These are phyloP conservation scores for Quercus engelmannii DNA, from an alignment of 306 rosid species.

Conservation along the genomic window DNA sequence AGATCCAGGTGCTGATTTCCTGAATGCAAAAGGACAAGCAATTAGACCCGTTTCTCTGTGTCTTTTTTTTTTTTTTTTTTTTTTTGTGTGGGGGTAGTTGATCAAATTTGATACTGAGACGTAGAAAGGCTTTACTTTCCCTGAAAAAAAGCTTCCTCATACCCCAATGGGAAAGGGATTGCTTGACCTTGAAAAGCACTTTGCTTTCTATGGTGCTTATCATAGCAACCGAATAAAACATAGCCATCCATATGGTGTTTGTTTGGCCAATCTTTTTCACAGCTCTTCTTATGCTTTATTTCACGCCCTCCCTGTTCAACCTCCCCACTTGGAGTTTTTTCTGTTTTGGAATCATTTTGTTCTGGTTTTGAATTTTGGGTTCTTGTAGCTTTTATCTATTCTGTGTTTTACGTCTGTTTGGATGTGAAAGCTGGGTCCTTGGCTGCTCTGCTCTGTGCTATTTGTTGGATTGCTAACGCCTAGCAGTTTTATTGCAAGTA, in stretches of 20 bases:
- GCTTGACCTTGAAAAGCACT: conserved; percentile 69
- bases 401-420: conserved; percentile 49
- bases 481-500: conserved; percentile 46
- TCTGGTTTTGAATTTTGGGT: conserved; percentile 61
- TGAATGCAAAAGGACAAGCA: too few species aligned
- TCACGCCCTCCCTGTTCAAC: conserved; percentile 51
- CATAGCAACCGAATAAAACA: conserved; percentile 62
- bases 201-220: conserved; percentile 76
- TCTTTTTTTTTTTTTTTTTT: too few species aligned
- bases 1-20: too few species aligned
- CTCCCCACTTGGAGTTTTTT: conserved; percentile 39
- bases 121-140: background rate
- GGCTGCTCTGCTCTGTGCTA: conserved; percentile 60
- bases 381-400: conserved; percentile 48
- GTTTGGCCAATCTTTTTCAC: conserved; percentile 91
- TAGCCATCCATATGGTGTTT: conserved; percentile 54
- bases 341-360: conserved; percentile 29
- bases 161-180: conserved; percentile 51
- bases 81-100: too few species aligned
- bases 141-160: background rate
- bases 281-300: conserved; percentile 51
- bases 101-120: too few species aligned
- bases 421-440: conserved; percentile 73
- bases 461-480: conserved; percentile 49
- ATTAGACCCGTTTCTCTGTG: too few species aligned